Percentiles rank a stretch among this genome's conserved stretches.
These are phyloP conservation scores for Macadamia integrifolia DNA, from an alignment of 164 flowering plant genomes.

Conservation along the genomic window DNA sequence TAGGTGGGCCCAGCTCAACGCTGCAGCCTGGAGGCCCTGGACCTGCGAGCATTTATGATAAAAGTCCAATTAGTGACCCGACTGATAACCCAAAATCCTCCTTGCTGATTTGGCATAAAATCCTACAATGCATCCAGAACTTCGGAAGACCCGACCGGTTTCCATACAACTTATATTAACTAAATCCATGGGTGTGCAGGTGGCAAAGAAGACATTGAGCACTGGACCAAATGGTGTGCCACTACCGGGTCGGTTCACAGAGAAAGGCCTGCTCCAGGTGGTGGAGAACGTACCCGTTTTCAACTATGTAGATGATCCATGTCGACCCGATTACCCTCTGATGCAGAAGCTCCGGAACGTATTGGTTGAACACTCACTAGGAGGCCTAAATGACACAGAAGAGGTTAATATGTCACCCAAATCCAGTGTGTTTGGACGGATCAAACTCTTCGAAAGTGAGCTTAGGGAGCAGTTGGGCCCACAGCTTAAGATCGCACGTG, in stretches of 20 bases:
- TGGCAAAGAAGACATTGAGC: conserved; percentile 18
- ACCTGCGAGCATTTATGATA: no score
- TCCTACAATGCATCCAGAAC: no score
- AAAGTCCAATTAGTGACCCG: no score
- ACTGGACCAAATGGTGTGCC: conserved; percentile 15
- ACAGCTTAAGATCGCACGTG: conserved; percentile 9
- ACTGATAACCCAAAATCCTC: no score
- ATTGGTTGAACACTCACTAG: conserved; percentile 17
- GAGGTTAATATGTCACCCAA: background rate
- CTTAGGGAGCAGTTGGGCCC: conserved; percentile 12
- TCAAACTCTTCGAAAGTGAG: conserved; percentile 12
- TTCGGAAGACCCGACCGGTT: no score
- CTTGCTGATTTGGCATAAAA: no score
- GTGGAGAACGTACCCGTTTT: conserved; percentile 16
- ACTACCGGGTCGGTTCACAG: conserved; percentile 18
- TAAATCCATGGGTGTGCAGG: background rate
- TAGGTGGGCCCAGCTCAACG: no score
- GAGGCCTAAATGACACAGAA: background rate
- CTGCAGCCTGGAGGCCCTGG: no score
- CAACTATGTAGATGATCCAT: conserved; percentile 18
- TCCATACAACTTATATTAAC: no score
- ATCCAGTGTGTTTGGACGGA: conserved; percentile 11
- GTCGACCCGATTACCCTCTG: conserved; percentile 17
- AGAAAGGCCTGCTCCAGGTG: conserved; percentile 15
- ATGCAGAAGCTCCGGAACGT: conserved; percentile 17